Conservation (phyloP, 75 land plant genomes). For the Adiantum capillusveneris region DNA sequence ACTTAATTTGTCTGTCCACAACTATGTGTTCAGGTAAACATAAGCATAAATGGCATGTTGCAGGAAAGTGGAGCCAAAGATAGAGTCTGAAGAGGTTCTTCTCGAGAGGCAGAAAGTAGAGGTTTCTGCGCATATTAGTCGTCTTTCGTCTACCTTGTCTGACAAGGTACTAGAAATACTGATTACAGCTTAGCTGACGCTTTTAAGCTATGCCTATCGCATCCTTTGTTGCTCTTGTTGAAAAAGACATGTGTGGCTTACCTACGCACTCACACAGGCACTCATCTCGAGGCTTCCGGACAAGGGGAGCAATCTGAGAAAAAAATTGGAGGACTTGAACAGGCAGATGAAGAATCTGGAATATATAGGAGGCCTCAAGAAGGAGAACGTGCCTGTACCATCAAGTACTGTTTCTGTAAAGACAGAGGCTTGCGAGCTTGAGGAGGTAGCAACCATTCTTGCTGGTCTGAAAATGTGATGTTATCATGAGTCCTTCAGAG, state of each 20-base stretch:
- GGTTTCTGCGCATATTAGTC: slow-evolving; percentile 35
- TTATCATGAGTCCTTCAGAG: no score
- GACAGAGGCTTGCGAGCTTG: no score
- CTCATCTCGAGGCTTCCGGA: slow-evolving; percentile 56
- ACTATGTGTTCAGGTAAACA: no score
- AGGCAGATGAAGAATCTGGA: slow-evolving; percentile 25
- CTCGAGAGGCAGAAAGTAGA: slow-evolving; percentile 24
- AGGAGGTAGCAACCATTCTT: no score
- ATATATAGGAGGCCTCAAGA: background rate
- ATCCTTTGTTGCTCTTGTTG: slow-evolving; percentile 13
- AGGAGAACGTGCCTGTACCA: no score
- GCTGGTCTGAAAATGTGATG: no score
- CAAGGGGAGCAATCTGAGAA: slow-evolving; percentile 46
- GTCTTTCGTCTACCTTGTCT: slow-evolving; percentile 31
- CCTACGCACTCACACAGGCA: slow-evolving; percentile 19
- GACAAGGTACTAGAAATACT: slow-evolving; percentile 59
- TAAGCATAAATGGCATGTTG: background rate
- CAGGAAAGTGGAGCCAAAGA: background rate
- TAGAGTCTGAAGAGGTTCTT: background rate
- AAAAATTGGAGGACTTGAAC: slow-evolving; percentile 42
- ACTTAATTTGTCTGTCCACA: no score
- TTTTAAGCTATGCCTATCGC: no score
- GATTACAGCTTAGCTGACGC: no score
- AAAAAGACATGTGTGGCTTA: background rate
- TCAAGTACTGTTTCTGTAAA: no score